Percentiles rank a stretch among this genome's conserved stretches.
These are phyloP conservation scores for Coniferiporia weirii DNA, from an alignment of 1,284 basidiomycete species.

Conservation along the genomic window DNA sequence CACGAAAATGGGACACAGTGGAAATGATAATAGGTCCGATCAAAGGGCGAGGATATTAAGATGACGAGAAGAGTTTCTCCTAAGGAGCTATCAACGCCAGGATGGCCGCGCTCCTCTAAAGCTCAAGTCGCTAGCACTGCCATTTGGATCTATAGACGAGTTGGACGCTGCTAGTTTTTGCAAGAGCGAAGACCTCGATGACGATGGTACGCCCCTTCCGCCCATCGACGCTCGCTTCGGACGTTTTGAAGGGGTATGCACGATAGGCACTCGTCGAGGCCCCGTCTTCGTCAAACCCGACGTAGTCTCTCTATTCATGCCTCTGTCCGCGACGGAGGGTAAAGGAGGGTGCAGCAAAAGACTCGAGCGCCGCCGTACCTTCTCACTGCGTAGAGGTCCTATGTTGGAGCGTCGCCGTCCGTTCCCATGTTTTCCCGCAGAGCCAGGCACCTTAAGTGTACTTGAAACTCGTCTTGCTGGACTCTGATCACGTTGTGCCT, in stretches of 20 bases:
- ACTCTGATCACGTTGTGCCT: slow-evolving; percentile 36
- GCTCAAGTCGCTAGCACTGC: slow-evolving; percentile 14
- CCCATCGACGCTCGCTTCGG: slow-evolving; percentile 13
- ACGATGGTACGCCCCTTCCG: not conserved
- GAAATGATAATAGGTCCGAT: too few relatives aligned
- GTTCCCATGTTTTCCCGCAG: slow-evolving; percentile 29
- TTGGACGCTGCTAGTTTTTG: not conserved
- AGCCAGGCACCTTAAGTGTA: slow-evolving; percentile 38
- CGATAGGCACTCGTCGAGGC: slow-evolving; percentile 16
- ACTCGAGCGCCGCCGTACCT: slow-evolving; percentile 66
- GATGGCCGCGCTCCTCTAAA: slow-evolving; percentile 10
- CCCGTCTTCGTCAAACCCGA: slow-evolving; percentile 1
- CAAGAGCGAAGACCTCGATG: slow-evolving; percentile 8
- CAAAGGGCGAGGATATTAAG: too few relatives aligned
- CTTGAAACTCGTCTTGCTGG: slow-evolving; percentile 43
- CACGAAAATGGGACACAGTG: too few relatives aligned
- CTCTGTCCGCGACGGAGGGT: slow-evolving; percentile 19
- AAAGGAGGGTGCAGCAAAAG: slow-evolving; percentile 50
- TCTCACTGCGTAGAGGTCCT: slow-evolving; percentile 65
- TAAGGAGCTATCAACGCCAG: slow-evolving; percentile 6
- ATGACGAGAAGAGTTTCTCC: too few relatives aligned
- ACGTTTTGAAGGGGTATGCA: slow-evolving; percentile 16
- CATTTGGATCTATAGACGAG: slow-evolving; percentile 7
- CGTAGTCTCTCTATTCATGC: not conserved
- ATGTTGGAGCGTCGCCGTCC: slow-evolving; percentile 65